Percentiles rank a stretch among this genome's conserved stretches.
These are phyloP conservation scores for Wickerhamomyces sydowiorum DNA, from an alignment of 805 yeast species.

Conservation along the genomic window DNA sequence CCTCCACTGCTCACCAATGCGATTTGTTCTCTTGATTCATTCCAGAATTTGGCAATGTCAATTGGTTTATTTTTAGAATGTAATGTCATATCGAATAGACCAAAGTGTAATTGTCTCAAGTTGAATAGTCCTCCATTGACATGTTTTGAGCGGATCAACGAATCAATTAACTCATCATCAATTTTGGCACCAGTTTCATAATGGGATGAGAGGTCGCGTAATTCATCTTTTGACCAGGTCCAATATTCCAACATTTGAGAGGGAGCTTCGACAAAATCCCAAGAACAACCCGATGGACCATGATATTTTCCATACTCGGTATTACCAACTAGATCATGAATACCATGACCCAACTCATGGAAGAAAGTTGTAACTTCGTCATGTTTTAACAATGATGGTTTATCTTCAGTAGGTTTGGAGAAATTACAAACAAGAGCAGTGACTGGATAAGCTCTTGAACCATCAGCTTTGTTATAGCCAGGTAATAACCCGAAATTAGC, in stretches of 20 bases:
- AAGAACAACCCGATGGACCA: slow-evolving; percentile 66
- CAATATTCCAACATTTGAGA: slow-evolving; percentile 86
- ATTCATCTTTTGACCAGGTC: slow-evolving; percentile 70
- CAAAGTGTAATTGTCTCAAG: slow-evolving; percentile 75
- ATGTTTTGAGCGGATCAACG: slow-evolving; percentile 59
- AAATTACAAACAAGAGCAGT: slow-evolving; percentile 83
- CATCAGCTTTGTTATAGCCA: slow-evolving; percentile 46
- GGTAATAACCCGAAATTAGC: slow-evolving; percentile 71
- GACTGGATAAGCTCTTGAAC: slow-evolving; percentile 53
- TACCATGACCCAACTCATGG: slow-evolving; percentile 89
- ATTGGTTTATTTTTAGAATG: slow-evolving; percentile 44
- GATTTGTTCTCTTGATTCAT: slow-evolving; percentile 55
- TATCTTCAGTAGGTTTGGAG: slow-evolving; percentile 62
- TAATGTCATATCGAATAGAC: slow-evolving; percentile 67
- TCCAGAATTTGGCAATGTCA: slow-evolving; percentile 58
- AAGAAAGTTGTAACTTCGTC: slow-evolving; percentile 76
- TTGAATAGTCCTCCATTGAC: slow-evolving; percentile 71
- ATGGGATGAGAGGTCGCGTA: slow-evolving; percentile 58
- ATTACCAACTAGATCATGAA: slow-evolving; percentile 68
- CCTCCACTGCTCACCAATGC: slow-evolving; percentile 54
- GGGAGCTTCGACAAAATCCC: slow-evolving; percentile 91
- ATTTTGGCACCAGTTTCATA: slow-evolving; percentile 53
- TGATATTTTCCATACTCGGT: slow-evolving; percentile 63
- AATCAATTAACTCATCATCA: slow-evolving; percentile 49
- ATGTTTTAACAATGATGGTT: slow-evolving; percentile 74